Conservation (phyloP, 164 flowering plant species). For the Macadamia tetraphylla region DNA sequence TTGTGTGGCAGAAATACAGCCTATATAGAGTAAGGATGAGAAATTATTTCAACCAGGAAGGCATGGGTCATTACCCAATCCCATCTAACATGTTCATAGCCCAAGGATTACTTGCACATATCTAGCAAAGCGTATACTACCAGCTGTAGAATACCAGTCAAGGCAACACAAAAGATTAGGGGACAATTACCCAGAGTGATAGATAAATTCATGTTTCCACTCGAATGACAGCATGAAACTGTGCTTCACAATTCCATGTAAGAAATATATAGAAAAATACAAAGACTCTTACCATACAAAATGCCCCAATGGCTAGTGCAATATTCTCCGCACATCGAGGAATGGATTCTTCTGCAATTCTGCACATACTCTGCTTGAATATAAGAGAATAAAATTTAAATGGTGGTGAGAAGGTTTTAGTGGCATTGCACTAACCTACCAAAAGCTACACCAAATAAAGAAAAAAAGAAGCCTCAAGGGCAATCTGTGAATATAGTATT, state of each 20-base stretch:
- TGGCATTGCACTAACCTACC: not conserved
- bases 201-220: not conserved
- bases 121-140: no score
- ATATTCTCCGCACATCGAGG: slow-evolving; percentile 88
- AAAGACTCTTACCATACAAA: slow-evolving; percentile 58
- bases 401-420: not conserved
- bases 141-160: no score
- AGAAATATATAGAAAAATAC: not conserved
- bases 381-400: slow-evolving; percentile 2
- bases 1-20: no score
- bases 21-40: no score
- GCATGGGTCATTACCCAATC: no score
- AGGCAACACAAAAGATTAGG: no score
- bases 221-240: not conserved
- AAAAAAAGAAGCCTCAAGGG: slow-evolving; percentile 1
- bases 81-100: no score
- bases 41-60: no score
- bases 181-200: not conserved
- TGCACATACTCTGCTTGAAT: slow-evolving; percentile 45
- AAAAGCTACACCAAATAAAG: not conserved
- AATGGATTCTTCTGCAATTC: slow-evolving; percentile 63
- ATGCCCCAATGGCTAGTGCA: slow-evolving; percentile 78
- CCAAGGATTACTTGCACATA: no score
- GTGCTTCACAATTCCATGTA: not conserved
- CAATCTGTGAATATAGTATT: not conserved